Evolutionary conservation across 306 rosid species (phyloP), one percentile per base, ranked within the genome.

Genomic region (Trichosanthes cucumerina): DNA sequence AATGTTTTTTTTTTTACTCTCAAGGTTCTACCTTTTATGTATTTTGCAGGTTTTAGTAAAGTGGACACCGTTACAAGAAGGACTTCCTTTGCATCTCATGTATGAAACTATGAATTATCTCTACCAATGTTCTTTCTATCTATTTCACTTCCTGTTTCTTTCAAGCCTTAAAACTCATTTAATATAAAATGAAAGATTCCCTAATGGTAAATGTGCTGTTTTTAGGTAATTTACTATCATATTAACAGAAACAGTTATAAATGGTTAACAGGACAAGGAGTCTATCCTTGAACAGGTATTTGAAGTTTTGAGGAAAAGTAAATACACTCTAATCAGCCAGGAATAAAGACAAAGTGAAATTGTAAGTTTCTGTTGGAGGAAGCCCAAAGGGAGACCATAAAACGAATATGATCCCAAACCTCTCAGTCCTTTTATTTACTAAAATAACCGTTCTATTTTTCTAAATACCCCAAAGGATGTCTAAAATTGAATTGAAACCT

Each of bases 21-120:
- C 52, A 71, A 64, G 26, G 47, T 77, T 66, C 72, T 73, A 21
- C 80, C 79, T 78, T 21, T 79, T 74, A 68, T 81, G 33, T 81
- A 31, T 80, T 66, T 62, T 89, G 87, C 95, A 95, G 98, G 85
- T 88, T 85, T 80, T 92, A 79, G 80, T 85, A 15, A 82, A 81
- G 75, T 85, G 86, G 89, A 85, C 97, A 71, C 79, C 92, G 64
- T 90, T 95, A 58, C 84, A 86, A 82, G 97, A 92, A 88, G 99
- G 97, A 78, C 88, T 91, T 81, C 80, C 78, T 80, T 86, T 95
- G 34, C 97, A 95, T 87, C 87, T 92, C 80, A 63, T 85, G 97
- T 95, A 92, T 80, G 89, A 19, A 73, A 70, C 85, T 81, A 9
- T 79, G 24, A 70, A 60, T 84, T 83, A 16, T 79, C 57, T 49